A percentile compares a stretch with the other conserved stretches of the same genome.
Evolutionary conservation across 176 grass and related monocot species (phyloP).

Genomic region (Carex parvula): DNA sequence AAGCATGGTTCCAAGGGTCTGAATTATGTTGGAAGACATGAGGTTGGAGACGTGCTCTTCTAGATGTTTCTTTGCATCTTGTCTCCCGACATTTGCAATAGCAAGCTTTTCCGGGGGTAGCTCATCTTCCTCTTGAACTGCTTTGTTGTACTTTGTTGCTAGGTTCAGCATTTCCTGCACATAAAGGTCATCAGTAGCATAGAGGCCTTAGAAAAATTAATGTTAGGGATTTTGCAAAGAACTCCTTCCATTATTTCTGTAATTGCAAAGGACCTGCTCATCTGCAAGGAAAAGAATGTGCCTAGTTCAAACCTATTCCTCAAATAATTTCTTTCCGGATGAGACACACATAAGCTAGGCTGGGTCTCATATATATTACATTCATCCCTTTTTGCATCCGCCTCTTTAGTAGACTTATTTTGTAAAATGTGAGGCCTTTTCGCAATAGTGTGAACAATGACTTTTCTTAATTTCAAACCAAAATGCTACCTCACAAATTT

Average conservation of each 20-base stretch:
- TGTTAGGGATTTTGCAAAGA: neutral
- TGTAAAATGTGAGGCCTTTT: neutral
- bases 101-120: slow-evolving; percentile 90
- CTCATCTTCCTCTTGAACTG: slow-evolving; percentile 97
- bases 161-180: slow-evolving; percentile 89
- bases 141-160: slow-evolving; percentile 96
- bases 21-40: slow-evolving; percentile 98
- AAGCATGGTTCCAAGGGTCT: slow-evolving; percentile 94
- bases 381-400: neutral
- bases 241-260: neutral
- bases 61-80: slow-evolving; percentile 97
- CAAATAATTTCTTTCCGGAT: neutral
- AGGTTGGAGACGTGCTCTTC: slow-evolving; percentile 97
- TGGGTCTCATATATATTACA: neutral
- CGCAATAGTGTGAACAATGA: neutral
- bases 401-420: neutral
- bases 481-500: neutral
- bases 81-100: slow-evolving; percentile 91
- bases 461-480: neutral
- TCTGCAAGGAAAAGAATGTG: neutral
- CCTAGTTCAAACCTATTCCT: neutral
- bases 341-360: neutral
- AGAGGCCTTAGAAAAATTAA: neutral
- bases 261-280: neutral
- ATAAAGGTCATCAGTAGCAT: slow-evolving; percentile 1